These are phyloP conservation scores for Teratosphaeriaceae sp. DNA, from an alignment of 2,329 filamentous ascomycete species.

Conservation along the genomic window DNA sequence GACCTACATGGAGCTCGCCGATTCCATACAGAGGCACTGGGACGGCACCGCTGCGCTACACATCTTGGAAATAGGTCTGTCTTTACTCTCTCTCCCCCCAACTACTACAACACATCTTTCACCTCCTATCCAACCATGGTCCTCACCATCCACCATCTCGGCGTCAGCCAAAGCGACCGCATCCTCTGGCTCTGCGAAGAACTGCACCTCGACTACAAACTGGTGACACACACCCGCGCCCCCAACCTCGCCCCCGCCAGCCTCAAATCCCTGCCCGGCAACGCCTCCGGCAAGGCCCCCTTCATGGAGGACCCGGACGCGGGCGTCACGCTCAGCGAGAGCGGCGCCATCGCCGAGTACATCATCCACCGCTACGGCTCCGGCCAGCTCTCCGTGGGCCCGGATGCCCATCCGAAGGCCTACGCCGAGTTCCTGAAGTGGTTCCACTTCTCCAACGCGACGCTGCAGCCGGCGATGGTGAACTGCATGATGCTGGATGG, in stretches of 20 bases:
- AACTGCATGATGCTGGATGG: conserved; percentile 23
- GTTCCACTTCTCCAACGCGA: conserved; percentile 39
- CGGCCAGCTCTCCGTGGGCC: conserved; percentile 43
- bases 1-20: too few species aligned
- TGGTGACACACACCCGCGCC: conserved; percentile 41
- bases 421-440: conserved; percentile 60
- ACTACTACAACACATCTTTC: too few species aligned
- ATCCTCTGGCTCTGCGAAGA: conserved; percentile 61
- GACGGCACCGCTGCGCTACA: too few species aligned
- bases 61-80: too few species aligned
- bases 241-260: conserved; percentile 32
- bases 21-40: too few species aligned
- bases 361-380: conserved; percentile 24
- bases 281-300: conserved; percentile 47
- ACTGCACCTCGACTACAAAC: conserved; percentile 48
- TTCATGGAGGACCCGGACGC: conserved; percentile 47
- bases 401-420: conserved; percentile 34
- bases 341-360: conserved; percentile 55
- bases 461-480: conserved; percentile 31
- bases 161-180: conserved; percentile 55
- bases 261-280: conserved; percentile 31
- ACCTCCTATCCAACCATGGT: conserved; percentile 34
- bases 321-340: conserved; percentile 48
- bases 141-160: conserved; percentile 32
- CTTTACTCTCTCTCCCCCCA: conserved; percentile 8